Evolutionary conservation across 306 rosid genomes (phyloP), one percentile per base, ranked within the genome.

Genomic region (Elaeagnus macrophylla): DNA sequence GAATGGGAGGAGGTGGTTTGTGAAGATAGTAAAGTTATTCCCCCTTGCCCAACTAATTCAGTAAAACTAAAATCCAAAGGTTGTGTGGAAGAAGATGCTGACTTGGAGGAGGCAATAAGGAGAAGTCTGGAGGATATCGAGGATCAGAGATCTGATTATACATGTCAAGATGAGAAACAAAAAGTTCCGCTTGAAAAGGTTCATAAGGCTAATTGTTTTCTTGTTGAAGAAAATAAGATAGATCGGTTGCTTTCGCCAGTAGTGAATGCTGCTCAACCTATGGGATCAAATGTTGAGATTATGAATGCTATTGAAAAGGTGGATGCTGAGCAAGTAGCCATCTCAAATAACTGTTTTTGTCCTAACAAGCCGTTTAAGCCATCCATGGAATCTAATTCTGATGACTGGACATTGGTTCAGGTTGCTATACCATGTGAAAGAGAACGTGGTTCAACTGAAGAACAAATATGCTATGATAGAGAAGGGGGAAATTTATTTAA

Each of bases 1-100:
- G 95, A 90, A 49, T 86, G 95, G 91, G 95, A 83, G 78, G 94
- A 86, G 56, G 88, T 83, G 69, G 73, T 67, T 67, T 71, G 72
- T 72, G 81, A 57, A 54, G 65, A 64, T 67, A 59, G 54, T 57
- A 70, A 68, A 67, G 77, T 47, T 50, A 68, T 84, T 41, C 38
- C 61, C 25, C 16, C 52, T n/a, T 39, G 41, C 56, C 74, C 51
- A 17, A n/a, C 35, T 53, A 75, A 77, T 56, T 51, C 68, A 15
- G 76, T 38, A 40, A 74, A 60, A 71, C 19, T 49, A 54, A 59
- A 64, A 72, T 83, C 94, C 47, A 84, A 56, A 74, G 95, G 95
- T 52, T 11, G 12, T 60, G 51, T 81, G 61, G 88, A 90, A 67
- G 97, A 90, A 79, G 83, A 83, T 69, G 82, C 86, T 66, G 76